Percentiles rank a stretch among this genome's conserved stretches.
phyloP scores from a whole-genome alignment of 345 rosid species.

The Heritiera fomes region DNA sequence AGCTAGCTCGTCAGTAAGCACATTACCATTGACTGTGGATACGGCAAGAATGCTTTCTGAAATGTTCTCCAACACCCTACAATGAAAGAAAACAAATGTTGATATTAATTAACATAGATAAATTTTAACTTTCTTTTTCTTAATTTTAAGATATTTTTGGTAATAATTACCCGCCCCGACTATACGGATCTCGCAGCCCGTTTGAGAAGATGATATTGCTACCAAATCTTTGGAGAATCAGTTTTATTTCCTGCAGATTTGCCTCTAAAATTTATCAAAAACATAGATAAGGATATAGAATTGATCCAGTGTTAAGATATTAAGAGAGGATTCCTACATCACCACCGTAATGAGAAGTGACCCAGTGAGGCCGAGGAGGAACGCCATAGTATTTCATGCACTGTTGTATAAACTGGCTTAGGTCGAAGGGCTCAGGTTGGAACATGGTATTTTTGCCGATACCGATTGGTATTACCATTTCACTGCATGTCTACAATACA shows the following conservation, averaged over 20 bases:
- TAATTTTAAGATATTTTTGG: neutral
- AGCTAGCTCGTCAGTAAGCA: neutral
- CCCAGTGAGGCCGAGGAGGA: conserved; percentile 55
- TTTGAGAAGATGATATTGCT: conserved; percentile 51
- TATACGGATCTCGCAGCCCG: conserved; percentile 48
- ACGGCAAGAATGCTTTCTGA: conserved; percentile 11
- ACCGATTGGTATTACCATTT: conserved; percentile 54
- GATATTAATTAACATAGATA: neutral
- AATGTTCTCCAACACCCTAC: conserved; percentile 8
- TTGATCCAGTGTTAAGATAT: neutral
- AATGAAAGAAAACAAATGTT: neutral
- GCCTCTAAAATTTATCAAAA: neutral
- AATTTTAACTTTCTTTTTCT: neutral
- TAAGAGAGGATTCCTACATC: conserved; percentile 30
- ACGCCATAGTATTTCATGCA: conserved; percentile 33
- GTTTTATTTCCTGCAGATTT: conserved; percentile 38
- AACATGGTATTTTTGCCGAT: conserved; percentile 41
- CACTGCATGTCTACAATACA: conserved; percentile 42
- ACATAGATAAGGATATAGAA: no score
- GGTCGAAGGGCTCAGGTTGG: conserved; percentile 28
- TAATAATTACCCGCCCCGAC: conserved; percentile 41
- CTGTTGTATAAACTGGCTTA: neutral
- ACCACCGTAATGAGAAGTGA: conserved; percentile 55
- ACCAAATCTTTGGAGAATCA: conserved; percentile 39
- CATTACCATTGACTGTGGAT: conserved; percentile 3